Base-by-base conservation (phyloP, 2,329 filamentous ascomycete species). In the Elsinoe ampelina region DNA sequence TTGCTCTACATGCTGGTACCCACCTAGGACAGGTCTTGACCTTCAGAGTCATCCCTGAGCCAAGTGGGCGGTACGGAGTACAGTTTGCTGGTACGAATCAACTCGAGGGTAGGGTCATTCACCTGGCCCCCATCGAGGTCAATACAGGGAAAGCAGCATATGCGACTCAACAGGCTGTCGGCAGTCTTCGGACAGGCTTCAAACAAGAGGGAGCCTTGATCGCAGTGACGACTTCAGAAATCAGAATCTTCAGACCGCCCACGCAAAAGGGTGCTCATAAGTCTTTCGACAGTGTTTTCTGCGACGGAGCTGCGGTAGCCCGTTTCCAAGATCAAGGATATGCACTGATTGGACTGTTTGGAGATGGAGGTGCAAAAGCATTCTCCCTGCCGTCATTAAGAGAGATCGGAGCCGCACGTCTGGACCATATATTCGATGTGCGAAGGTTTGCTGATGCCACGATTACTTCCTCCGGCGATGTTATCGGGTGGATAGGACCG, bases 1-100 rank as follows among this genome's bases (percentile, higher is more conserved):
- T 98, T 57, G 83, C 86, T 58, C 87, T 93, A 62, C 95, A 97
- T 63, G 87, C 95, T 1, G 93, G 93, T 17, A 97, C 93, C 0
- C 91, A 85, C 62, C 71, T 83, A 30, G 93, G 93, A 39, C 89
- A 88, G 64, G 75, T 97, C 15, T 83, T 85, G 5, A 97, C 92
- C 0, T 92, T 97, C 73, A 96, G 95, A 73, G 77, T 98, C 19
- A 74, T 97, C 2, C 93, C 93, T 0, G 79, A 85, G 12, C 65
- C 74, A 8, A 81, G 80, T 55, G 81, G 84, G 3, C 79, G 83
- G 10, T 97, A 95, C 69, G 78, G 81, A 10, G 88, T 82, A 11
- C 80, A 86, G 57, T 79, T 86, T 51, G 86, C 81, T 1, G 93
- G 92, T 1, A 75, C 84, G 2, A 77, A 81, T 3, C 71, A 79